Percentiles rank a stretch among this genome's conserved stretches.
Evolutionary conservation across 176 grass and related monocot genomes (phyloP).

Genomic region (Bothriochloa decipiens): DNA sequence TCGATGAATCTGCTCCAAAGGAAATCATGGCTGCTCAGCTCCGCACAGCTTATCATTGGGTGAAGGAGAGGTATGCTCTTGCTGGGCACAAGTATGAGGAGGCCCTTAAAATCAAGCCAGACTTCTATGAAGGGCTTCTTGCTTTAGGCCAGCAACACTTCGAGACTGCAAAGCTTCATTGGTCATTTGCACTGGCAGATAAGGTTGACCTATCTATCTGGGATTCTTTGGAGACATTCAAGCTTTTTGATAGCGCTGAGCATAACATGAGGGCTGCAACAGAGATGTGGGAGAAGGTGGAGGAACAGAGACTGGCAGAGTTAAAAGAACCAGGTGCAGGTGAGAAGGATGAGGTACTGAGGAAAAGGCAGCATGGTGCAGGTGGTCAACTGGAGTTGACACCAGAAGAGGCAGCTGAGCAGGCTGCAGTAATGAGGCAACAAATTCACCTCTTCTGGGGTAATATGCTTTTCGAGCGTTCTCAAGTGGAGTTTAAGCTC

Average conservation of each 20-base stretch:
- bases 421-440: slow-evolving; percentile 85
- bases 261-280: slow-evolving; percentile 90
- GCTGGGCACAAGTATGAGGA: slow-evolving; percentile 83
- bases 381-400: slow-evolving; percentile 73
- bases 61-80: slow-evolving; percentile 73
- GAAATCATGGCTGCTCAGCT: slow-evolving; percentile 74
- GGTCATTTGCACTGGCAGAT: slow-evolving; percentile 90
- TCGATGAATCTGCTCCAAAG: slow-evolving; percentile 84
- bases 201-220: slow-evolving; percentile 80
- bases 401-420: slow-evolving; percentile 80
- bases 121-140: slow-evolving; percentile 98
- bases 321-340: slow-evolving; percentile 61
- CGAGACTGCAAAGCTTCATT: slow-evolving; percentile 94
- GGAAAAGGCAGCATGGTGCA: slow-evolving; percentile 60
- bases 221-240: slow-evolving; percentile 83
- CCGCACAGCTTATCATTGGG: slow-evolving; percentile 86
- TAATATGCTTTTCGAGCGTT: slow-evolving; percentile 98
- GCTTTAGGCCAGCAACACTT: slow-evolving; percentile 98
- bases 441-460: slow-evolving; percentile 99
- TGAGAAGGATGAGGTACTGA: slow-evolving; percentile 74
- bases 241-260: slow-evolving; percentile 86
- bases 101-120: slow-evolving; percentile 84
- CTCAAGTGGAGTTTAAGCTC: slow-evolving; percentile 96
- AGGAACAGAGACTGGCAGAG: slow-evolving; percentile 80
- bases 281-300: slow-evolving; percentile 98